A percentile compares a stretch with the other conserved stretches of the same genome.
Evolutionary conservation across 2,329 filamentous ascomycete genomes (phyloP).

Genomic region (Rhynchosporium secalis): DNA sequence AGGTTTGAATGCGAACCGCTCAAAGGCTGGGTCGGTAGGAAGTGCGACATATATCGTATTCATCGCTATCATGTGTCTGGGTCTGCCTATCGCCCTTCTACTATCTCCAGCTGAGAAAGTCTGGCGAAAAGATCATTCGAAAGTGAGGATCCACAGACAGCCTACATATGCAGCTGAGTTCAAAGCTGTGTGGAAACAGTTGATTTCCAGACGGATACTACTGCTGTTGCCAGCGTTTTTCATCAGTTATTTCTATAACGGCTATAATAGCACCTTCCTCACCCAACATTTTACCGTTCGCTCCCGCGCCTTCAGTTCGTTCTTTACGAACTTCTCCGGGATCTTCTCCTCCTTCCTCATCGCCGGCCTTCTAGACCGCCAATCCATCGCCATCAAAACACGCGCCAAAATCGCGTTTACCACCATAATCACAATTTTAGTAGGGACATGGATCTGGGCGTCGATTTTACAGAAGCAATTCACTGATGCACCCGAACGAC

Average conservation of each 20-base stretch:
- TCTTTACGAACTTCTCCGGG: slow-evolving; percentile 31
- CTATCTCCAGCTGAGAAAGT: slow-evolving; percentile 16
- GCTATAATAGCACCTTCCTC: slow-evolving; percentile 46
- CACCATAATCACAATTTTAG: slow-evolving; percentile 17
- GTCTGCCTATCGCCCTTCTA: slow-evolving; percentile 17
- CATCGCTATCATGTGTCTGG: slow-evolving; percentile 23
- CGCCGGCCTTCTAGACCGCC: slow-evolving; percentile 18
- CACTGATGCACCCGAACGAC: slow-evolving; percentile 7
- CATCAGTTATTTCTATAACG: slow-evolving; percentile 44
- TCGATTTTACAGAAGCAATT: slow-evolving; percentile 17
- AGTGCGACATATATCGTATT: slow-evolving; percentile 22
- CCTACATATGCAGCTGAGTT: slow-evolving; percentile 17
- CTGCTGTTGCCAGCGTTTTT: slow-evolving; percentile 43
- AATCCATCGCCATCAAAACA: slow-evolving; percentile 18
- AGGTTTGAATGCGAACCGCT: slow-evolving; percentile 17
- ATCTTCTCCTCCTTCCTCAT: slow-evolving; percentile 25
- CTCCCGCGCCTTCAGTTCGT: slow-evolving; percentile 42
- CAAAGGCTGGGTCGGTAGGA: slow-evolving; percentile 20
- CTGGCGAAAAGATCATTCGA: slow-evolving; percentile 19
- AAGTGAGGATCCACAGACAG: slow-evolving; percentile 15
- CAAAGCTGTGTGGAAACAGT: slow-evolving; percentile 15
- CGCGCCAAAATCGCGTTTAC: slow-evolving; percentile 22
- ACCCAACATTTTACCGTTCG: slow-evolving; percentile 47
- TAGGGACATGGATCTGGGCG: slow-evolving; percentile 26
- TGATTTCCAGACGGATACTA: slow-evolving; percentile 35